Base-by-base conservation (phyloP, 129 eudicot genomes). In the Solidago caesia region DNA sequence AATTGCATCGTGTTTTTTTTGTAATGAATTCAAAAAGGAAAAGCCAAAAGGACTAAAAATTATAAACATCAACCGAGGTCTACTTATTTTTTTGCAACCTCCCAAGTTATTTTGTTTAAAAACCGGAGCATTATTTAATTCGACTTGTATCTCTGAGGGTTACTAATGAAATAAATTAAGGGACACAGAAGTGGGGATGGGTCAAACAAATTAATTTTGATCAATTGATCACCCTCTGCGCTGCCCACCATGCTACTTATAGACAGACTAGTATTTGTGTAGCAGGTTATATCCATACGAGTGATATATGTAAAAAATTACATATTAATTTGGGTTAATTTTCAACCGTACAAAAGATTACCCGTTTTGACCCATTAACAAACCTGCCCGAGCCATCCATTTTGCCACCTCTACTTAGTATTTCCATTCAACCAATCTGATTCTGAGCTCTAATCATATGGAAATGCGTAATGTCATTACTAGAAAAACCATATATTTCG, bases 81-180 rank as follows among this genome's bases (percentile, higher is more conserved):
- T 13, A 39, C 14, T 63, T 62, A 14, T 47, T 13, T 27, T 6
- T 48, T 67, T 5, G 21, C 8, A 67, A 6, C 4, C 48, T 27
- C 8, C 0, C 3, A 47, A 47, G 21, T 68, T 0, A 2, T 47
- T 48, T 47, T 0, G 39, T 29, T 29, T 29, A 29, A 29, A 26
- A 80, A 77, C 74, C 81, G 87, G 16, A 84, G 82, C 55, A 25
- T 86, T 73, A 81, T 52, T 1, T 86, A 84, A 25, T 8, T 6
- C 39, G 21, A 14, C 12, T 60, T 60, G 27, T 58, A 21, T 57
- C 25, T 57, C 39, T 2, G 2, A 29, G 39, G 9, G 26, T 26
- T 5, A 55, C 61, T 55, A 7, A 5, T 60, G 65, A 60, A 60
- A 27, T 9, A 67, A 51, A 7, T 29, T 29, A 29, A 29, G 6